Base-by-base conservation (phyloP, 805 yeast species). In the Wickerhamiella domercqiae region DNA sequence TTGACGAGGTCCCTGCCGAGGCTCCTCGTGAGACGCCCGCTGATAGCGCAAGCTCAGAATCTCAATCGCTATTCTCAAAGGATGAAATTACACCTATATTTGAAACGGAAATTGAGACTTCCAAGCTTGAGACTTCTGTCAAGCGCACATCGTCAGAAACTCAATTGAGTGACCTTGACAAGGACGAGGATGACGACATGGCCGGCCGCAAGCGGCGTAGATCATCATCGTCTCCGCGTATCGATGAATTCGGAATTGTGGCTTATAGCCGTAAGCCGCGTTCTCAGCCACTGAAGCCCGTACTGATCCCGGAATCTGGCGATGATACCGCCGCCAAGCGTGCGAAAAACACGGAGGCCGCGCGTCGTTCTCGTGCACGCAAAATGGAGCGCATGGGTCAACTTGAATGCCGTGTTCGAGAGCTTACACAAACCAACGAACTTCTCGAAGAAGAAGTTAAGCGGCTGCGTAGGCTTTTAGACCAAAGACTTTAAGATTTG, bases 331-430 rank as follows among this genome's bases (percentile, higher is more conserved):
- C 47, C 33, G 57, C 79, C 51, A 87, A 87, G 64, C 76, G 97
- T 56, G 97, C 97, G 6, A 76, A 87, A 60, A 87, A 90, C 69
- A 87, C 87, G n/a, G 61, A 75, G 35, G 96, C 97, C 48, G 96
- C 96, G 5, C 75, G 96, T 59, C 73, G 95, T 54, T 83, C 94
- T 20, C 69, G 96, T 53, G 95, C 95, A 18, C 74, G 95, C 55
- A 87, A 87, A 62, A 72, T 81, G 74, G 86, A 86, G 59, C 73
- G 94, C 57, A 81, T 86, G 94, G 52, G 63, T 40, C 93, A 81
- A 56, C 65, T 86, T 54, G 96, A 87, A 60, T 73, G 62, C 18
- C 78, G 74, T 55, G 87, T 84, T 39, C 86, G 80, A 46, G 69
- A 57, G 28, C 65, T 86, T 42, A 47, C 77, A 34, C 54, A 60